Evolutionary conservation across 352 stramenopile genomes (phyloP).

Genomic region (Globisporangium orthogonon): DNA sequence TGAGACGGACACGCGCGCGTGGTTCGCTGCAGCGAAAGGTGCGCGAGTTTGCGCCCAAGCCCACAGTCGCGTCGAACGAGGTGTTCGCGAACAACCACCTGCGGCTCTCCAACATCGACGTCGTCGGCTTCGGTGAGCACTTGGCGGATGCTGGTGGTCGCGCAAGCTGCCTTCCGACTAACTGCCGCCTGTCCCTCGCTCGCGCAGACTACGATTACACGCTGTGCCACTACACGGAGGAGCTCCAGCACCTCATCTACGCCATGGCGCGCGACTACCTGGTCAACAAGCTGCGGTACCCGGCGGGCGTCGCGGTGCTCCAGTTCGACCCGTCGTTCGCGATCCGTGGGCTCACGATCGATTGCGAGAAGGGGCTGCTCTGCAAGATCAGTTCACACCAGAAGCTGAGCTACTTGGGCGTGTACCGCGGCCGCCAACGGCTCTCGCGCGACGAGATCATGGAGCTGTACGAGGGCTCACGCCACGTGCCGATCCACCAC

Average conservation of each 20-base stretch:
- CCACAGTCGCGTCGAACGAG: constrained; percentile 36
- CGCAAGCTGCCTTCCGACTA: neutral
- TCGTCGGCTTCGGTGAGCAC: constrained; percentile 59
- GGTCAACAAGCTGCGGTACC: constrained; percentile 84
- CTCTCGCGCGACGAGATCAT: constrained; percentile 81
- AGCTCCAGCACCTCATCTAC: constrained; percentile 92
- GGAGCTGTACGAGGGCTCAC: constrained; percentile 85
- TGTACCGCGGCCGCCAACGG: constrained; percentile 81
- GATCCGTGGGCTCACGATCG: constrained; percentile 90
- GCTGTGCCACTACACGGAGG: constrained; percentile 89
- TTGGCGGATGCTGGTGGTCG: neutral
- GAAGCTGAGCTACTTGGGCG: constrained; percentile 80
- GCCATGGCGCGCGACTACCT: constrained; percentile 86
- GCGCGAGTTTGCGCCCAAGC: constrained; percentile 33
- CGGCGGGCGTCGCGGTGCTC: constrained; percentile 65
- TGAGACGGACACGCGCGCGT: neutral
- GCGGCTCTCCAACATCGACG: constrained; percentile 53
- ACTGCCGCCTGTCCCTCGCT: neutral
- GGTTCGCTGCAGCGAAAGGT: constrained; percentile 24
- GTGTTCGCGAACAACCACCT: constrained; percentile 77
- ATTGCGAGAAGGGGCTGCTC: constrained; percentile 90
- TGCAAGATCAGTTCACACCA: constrained; percentile 94
- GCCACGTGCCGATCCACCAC: constrained; percentile 78
- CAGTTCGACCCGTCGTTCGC: constrained; percentile 88
- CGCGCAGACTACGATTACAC: constrained; percentile 92